Evolutionary conservation across 208 protist species (phyloP), one percentile per base, ranked within the genome.

Genomic region (Trypanosoma boissoni): DNA sequence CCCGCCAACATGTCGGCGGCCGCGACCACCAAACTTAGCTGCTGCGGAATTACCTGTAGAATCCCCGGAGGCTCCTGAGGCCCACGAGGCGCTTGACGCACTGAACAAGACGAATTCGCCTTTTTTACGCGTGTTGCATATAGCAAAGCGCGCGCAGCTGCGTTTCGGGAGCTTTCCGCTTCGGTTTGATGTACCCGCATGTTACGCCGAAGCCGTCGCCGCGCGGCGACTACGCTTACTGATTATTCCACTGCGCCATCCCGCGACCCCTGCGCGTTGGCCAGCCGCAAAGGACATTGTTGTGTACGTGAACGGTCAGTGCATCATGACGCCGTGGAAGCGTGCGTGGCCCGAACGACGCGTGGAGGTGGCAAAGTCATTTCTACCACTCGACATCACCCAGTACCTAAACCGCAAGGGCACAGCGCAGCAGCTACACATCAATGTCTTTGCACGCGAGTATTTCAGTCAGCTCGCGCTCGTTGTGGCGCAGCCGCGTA

Each of bases 331-430:
- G 27, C 56, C 81, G 51, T 94, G 87, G 83, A 78, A 75, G 59
- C 87, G 87, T 14, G 48, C 69, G 16, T 94, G 87, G 83, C 87
- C 87, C 3, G 83, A 86, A 20, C 78, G 83, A 18, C 65, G 72
- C 49, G 48, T 61, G 37, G 75, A 72, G 50, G 79, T 94, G 1
- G 68, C 75, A 21, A 84, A 88, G 55, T 78, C 83, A n/a, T 84
- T 74, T 44, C 70, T 94, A 24, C 72, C 78, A 31, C 57, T 94
- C 27, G 87, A 94, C 58, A 79, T 94, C 28, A 94, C 87, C 27
- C 78, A 86, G 53, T 77, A 63, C 41, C 64, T 85, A 29, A 74
- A 68, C 58, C 32, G 64, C 20, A 58, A 48, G 20, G 57, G 49
- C 18, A 10, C 44, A 10, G 41, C 28, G 8, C 87, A 94, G 67